Base-by-base conservation (phyloP, 2,329 filamentous ascomycete species). In the Colletotrichum neosansevieriae region DNA sequence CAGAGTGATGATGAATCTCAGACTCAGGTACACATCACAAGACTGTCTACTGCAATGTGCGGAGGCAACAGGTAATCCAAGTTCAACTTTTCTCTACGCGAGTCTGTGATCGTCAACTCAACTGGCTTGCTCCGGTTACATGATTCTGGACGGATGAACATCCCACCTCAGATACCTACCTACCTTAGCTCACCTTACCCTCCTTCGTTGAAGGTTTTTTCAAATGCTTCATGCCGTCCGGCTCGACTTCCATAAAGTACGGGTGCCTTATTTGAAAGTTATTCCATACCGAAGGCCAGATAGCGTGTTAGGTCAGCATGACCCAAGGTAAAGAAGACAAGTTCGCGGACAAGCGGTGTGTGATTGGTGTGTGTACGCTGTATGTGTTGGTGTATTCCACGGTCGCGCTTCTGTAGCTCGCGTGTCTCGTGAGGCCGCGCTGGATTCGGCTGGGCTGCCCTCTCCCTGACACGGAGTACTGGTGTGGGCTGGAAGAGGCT, bases 351-450 rank as follows among this genome's bases (percentile, higher is more conserved):
- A 57, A 44, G 38, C 36, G 19, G 53, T 32, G n/a, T 34, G 47
- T 24, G 29, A 34, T 15, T n/a, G n/a, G n/a, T n/a, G n/a, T n/a
- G 44, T 11, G 19, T 4, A 9, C n/a, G n/a, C n/a, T 19, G 13
- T 15, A 34, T 21, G 29, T n/a, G 6, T 19, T 12, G 3, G n/a
- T 19, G 19, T 15, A 34, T 21, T 53, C 29, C 15, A 53, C 21
- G 21, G 36, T 44, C 53, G 53, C 53, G 53, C 51, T 40, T 42
- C 36, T 42, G 11, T 13, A 34, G 21, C 19, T 6, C 29, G 19
- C 53, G 53, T 57, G 53, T 57, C 36, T 57, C 53, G 53, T 57
- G 53, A 42, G 21, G 53, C 53, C 36, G 53, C 36, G 53, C 53
- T 24, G 19, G n/a, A 57, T 21, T 44, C 53, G 17, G 32, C 32